Evolutionary conservation across 163 green algal genomes (phyloP).

Genomic region (Scenedesmus sp.): DNA sequence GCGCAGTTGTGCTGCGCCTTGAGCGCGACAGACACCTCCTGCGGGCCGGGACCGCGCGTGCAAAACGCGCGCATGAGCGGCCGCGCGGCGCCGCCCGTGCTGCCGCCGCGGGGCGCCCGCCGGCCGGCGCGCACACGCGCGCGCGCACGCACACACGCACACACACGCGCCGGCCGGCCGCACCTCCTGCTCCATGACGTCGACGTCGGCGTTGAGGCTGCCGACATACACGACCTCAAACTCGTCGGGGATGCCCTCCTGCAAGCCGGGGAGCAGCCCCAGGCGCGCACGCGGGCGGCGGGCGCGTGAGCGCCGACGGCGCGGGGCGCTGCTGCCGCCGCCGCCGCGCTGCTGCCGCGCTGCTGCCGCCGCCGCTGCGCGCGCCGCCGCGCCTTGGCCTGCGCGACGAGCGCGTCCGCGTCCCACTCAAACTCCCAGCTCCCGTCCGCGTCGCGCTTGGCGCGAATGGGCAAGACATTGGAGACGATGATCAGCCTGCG

Average conservation of each 20-base stretch:
- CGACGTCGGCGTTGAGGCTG: slow-evolving; percentile 84
- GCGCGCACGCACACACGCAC: not conserved
- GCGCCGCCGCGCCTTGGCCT: slow-evolving; percentile 78
- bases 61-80: not conserved
- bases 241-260: slow-evolving; percentile 79
- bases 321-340: not conserved
- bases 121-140: not conserved
- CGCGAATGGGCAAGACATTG: slow-evolving; percentile 86
- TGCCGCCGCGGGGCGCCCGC: not conserved
- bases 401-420: slow-evolving; percentile 91
- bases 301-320: too few species aligned
- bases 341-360: not conserved
- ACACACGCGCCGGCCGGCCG: not conserved
- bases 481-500: slow-evolving; percentile 88
- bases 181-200: slow-evolving; percentile 83
- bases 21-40: slow-evolving; percentile 48
- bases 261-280: slow-evolving; percentile 13
- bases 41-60: not conserved
- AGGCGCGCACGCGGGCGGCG: too few species aligned
- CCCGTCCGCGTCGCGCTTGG: slow-evolving; percentile 46
- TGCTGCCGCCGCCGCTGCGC: not conserved
- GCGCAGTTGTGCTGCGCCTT: slow-evolving; percentile 72
- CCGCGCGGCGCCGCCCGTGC: not conserved
- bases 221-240: slow-evolving; percentile 93
- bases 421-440: slow-evolving; percentile 94